Percentiles rank a stretch among this genome's conserved stretches.
Conservation (phyloP, 2,329 filamentous ascomycete species). For the Ascochyta viciae-villosae region DNA sequence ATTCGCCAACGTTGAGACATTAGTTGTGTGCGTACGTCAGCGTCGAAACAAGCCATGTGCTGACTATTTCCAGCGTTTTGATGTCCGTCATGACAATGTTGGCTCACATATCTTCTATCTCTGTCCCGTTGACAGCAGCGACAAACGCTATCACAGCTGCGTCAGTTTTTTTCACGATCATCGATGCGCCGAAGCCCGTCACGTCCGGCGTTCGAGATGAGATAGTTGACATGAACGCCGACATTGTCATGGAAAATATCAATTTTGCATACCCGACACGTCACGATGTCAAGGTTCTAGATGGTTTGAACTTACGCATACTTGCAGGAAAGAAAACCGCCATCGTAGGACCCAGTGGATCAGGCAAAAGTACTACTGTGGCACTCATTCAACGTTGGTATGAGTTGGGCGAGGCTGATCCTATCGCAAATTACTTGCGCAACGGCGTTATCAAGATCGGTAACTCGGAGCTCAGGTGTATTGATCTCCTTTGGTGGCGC, state of each 20-base stretch:
- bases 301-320: slow-evolving; percentile 76
- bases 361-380: slow-evolving; percentile 91
- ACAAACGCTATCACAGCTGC: slow-evolving; percentile 28
- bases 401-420: slow-evolving; percentile 52
- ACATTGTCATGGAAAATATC: slow-evolving; percentile 35
- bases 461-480: slow-evolving; percentile 67
- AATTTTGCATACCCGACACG: slow-evolving; percentile 50
- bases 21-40: slow-evolving; percentile 25
- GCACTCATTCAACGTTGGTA: slow-evolving; percentile 92
- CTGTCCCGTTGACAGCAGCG: slow-evolving; percentile 27
- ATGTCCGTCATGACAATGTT: slow-evolving; percentile 35
- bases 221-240: slow-evolving; percentile 18
- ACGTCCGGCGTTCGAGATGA: slow-evolving; percentile 19
- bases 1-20: slow-evolving; percentile 25
- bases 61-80: slow-evolving; percentile 25
- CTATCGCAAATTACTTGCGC: slow-evolving; percentile 25
- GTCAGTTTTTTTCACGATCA: slow-evolving; percentile 30
- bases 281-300: slow-evolving; percentile 85
- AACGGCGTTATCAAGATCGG: slow-evolving; percentile 33
- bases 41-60: background rate
- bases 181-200: slow-evolving; percentile 32
- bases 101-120: slow-evolving; percentile 24
- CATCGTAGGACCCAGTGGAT: slow-evolving; percentile 89
- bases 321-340: slow-evolving; percentile 93
- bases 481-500: slow-evolving; percentile 88